phyloP scores from a whole-genome alignment of 306 rosid genomes.

The Gastrolobium bilobum region DNA sequence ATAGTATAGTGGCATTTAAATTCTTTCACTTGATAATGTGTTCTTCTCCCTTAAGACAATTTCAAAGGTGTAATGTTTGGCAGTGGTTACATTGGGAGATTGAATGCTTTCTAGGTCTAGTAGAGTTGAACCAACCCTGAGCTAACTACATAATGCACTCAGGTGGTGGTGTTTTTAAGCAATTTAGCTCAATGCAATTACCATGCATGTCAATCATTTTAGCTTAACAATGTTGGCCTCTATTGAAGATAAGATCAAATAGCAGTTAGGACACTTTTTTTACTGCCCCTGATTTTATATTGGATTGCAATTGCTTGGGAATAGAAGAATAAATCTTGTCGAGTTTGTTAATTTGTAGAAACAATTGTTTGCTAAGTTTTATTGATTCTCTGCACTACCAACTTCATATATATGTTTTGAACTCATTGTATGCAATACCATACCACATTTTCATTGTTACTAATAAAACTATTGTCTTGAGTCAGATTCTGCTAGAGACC shows the following conservation, averaged over 20 bases:
- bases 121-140: constrained; percentile 9
- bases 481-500: constrained; percentile 47
- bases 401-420: constrained; percentile 9
- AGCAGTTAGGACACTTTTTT: not conserved
- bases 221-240: constrained; percentile 19
- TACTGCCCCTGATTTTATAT: not conserved
- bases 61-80: not conserved
- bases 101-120: constrained; percentile 14
- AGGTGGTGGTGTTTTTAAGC: not conserved
- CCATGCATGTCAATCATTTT: constrained; percentile 24
- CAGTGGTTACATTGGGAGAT: not conserved
- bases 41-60: constrained; percentile 8
- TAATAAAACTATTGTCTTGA: not conserved
- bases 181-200: constrained; percentile 15
- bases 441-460: constrained; percentile 28
- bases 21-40: constrained; percentile 18
- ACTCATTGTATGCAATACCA: not conserved
- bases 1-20: constrained; percentile 15
- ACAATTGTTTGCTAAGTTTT: constrained; percentile 7
- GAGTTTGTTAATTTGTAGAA: not conserved
- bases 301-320: not conserved
- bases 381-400: not conserved
- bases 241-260: constrained; percentile 14
- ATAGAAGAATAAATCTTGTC: not conserved
- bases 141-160: constrained; percentile 1